A percentile compares a stretch with the other conserved stretches of the same genome.
Evolutionary conservation across 2,329 filamentous ascomycete species (phyloP).

Genomic region (Fusarium verrucosum): DNA sequence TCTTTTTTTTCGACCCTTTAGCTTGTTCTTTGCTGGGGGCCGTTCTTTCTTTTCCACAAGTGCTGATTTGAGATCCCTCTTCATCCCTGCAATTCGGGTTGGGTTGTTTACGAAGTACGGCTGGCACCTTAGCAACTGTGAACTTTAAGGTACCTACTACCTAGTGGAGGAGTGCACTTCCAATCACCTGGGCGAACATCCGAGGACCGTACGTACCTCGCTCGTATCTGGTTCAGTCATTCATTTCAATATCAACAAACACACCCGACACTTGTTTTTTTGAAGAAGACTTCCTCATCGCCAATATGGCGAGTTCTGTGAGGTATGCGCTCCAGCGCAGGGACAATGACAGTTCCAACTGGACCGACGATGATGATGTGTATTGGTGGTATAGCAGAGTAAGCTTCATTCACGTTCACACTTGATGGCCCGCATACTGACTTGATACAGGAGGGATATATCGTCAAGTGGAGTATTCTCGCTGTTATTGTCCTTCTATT

Average conservation of each 20-base stretch:
- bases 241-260: slow-evolving; percentile 20
- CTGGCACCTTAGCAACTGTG: slow-evolving; percentile 19
- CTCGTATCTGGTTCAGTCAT: slow-evolving; percentile 6
- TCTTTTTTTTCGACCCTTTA: neutral
- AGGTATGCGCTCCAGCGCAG: slow-evolving; percentile 33
- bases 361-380: slow-evolving; percentile 32
- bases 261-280: neutral
- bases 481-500: slow-evolving; percentile 67
- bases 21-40: slow-evolving; percentile 3
- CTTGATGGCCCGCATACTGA: slow-evolving; percentile 1
- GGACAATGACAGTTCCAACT: slow-evolving; percentile 12
- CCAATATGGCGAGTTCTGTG: slow-evolving; percentile 33
- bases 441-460: slow-evolving; percentile 63
- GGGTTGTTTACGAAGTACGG: slow-evolving; percentile 17
- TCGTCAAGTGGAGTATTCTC: slow-evolving; percentile 78
- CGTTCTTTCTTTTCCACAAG: slow-evolving; percentile 13
- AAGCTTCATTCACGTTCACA: slow-evolving; percentile 4
- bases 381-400: slow-evolving; percentile 48
- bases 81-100: slow-evolving; percentile 21
- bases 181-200: slow-evolving; percentile 2
- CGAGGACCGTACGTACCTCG: slow-evolving; percentile 7
- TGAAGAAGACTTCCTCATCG: neutral
- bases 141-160: no score
- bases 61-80: slow-evolving; percentile 12
- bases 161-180: slow-evolving; percentile 10